A percentile compares a stretch with the other conserved stretches of the same genome.
Conservation (phyloP, 1,139 yeast species). For the Neolecta irregularis region DNA sequence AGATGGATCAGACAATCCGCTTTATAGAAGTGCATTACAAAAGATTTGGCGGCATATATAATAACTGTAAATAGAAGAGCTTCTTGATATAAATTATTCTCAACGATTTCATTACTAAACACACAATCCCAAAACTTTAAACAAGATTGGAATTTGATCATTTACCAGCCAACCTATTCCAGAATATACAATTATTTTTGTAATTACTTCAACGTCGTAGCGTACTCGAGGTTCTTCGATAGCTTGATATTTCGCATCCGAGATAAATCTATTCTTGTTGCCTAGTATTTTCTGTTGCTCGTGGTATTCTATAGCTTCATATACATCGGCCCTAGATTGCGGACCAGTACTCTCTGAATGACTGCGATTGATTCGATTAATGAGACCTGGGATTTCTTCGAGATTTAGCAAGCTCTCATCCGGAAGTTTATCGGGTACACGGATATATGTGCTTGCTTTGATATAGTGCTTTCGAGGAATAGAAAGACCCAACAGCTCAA, state of each 20-base stretch:
- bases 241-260: slow-evolving; percentile 14
- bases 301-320: slow-evolving; percentile 25
- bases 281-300: slow-evolving; percentile 10
- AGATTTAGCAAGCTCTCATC: slow-evolving; percentile 24
- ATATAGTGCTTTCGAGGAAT: slow-evolving; percentile 28
- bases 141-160: slow-evolving; percentile 7
- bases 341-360: slow-evolving; percentile 31
- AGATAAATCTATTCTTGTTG: slow-evolving; percentile 4
- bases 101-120: no score
- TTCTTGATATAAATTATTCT: background rate
- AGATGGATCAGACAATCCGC: slow-evolving; percentile 4
- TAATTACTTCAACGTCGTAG: slow-evolving; percentile 59
- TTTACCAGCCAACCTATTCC: slow-evolving; percentile 38
- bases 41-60: slow-evolving; percentile 2
- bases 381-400: slow-evolving; percentile 21
- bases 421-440: slow-evolving; percentile 23
- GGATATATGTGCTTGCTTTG: slow-evolving; percentile 26
- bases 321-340: slow-evolving; percentile 30
- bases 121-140: no score
- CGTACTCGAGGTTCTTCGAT: slow-evolving; percentile 34
- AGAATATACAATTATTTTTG: slow-evolving; percentile 56
- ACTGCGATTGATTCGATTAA: slow-evolving; percentile 19
- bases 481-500: slow-evolving; percentile 25
- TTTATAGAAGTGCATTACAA: slow-evolving; percentile 12
- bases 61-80: background rate